Conservation (phyloP, 768 basidiomycete genomes). For the Pholiota microspora region DNA sequence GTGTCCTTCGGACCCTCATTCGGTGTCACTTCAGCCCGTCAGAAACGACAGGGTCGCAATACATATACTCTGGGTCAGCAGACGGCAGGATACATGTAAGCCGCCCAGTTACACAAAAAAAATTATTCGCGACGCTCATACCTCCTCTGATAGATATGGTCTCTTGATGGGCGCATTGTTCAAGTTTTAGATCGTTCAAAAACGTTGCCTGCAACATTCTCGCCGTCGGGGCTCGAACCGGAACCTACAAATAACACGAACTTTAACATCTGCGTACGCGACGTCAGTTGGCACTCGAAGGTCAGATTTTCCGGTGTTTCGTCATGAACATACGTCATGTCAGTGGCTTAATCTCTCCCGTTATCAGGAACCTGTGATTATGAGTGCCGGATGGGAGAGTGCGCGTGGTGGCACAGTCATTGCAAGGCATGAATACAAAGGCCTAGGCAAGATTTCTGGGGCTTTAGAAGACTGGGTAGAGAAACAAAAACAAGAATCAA, state of each 20-base stretch:
- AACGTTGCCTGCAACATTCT: slow-evolving; percentile 65
- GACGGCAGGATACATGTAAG: slow-evolving; percentile 84
- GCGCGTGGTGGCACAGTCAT: slow-evolving; percentile 68
- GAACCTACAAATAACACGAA: slow-evolving; percentile 26
- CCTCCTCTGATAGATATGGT: slow-evolving; percentile 74
- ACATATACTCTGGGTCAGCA: slow-evolving; percentile 91
- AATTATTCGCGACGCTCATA: slow-evolving; percentile 1
- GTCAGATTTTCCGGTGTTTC: slow-evolving; percentile 28
- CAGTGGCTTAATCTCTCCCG: not conserved
- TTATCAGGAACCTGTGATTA: slow-evolving; percentile 76
- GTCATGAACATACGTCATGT: not conserved
- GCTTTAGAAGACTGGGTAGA: slow-evolving; percentile 76
- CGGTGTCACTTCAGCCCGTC: slow-evolving; percentile 94
- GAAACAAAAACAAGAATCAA: slow-evolving; percentile 31
- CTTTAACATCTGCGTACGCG: slow-evolving; percentile 67
- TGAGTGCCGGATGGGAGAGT: slow-evolving; percentile 90
- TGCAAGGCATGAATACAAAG: slow-evolving; percentile 96
- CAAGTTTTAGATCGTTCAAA: slow-evolving; percentile 81
- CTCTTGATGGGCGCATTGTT: slow-evolving; percentile 83
- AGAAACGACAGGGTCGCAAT: slow-evolving; percentile 89
- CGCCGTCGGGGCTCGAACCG: slow-evolving; percentile 66
- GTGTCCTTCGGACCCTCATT: slow-evolving; percentile 88
- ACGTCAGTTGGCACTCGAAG: slow-evolving; percentile 93
- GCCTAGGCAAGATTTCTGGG: slow-evolving; percentile 68
- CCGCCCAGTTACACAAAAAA: not conserved